Base-by-base conservation (phyloP, 257 asterid species). In the Paraleonurus japonicus region DNA sequence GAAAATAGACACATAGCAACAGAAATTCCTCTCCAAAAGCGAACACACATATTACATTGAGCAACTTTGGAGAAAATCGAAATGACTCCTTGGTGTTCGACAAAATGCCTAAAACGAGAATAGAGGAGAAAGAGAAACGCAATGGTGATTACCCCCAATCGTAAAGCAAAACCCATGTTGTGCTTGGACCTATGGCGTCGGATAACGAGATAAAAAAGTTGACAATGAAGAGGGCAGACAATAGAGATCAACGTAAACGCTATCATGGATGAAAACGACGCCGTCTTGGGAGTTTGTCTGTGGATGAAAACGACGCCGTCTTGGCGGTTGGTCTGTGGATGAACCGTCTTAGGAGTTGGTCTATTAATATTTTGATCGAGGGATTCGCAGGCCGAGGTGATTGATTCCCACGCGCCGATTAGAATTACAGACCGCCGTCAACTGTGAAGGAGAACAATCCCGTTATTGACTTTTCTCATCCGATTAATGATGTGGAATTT, bases 11-110 rank as follows among this genome's bases (percentile, higher is more conserved):
- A 94, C 24, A 91, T 75, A 17, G 81, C 82, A 39, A 94, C 81
- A 0, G 99, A 74, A 94, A 91, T 58, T 89, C 98, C 74, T 91
- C 95, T 0, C 78, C 88, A n/a, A 94, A 91, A 66, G 92, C 99
- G 67, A 94, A 91, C 13, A 85, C 81, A 61, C 63, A 79, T 47
- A 94, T 77, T 20, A 91, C 23, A 75, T 86, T 81, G 41, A 86
- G 89, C 13, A 94, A 22, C 27, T 75, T 64, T 0, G 68, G 51
- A 64, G 96, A 88, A 58, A 90, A 81, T 19, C 76, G 72, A 58
- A 85, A 74, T 0, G 88, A 75, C 64, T 55, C 65, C 17, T 15
- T 80, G 8, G 48, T 58, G 78, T 64, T 76, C 60, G 86, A 59
- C 60, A 84, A 76, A 54, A 94, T 61, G 54, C 96, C 96, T 24